phyloP scores from a whole-genome alignment of 139 green algal species.

The Picochlorum sp. region DNA sequence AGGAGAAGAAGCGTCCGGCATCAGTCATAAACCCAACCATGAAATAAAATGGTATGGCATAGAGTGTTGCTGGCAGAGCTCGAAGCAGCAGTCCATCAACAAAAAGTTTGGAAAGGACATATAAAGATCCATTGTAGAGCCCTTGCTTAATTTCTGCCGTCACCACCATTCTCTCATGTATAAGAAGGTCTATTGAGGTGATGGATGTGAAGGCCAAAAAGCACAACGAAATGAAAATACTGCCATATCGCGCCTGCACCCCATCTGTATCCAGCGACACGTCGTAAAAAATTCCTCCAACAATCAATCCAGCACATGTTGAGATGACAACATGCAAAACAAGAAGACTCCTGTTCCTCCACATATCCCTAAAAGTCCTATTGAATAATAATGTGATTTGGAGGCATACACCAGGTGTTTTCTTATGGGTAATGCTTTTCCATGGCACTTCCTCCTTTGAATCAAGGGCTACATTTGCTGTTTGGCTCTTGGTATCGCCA shows the following conservation, averaged over 20 bases:
- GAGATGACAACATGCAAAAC: slow-evolving; percentile 49
- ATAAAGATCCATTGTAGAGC: slow-evolving; percentile 51
- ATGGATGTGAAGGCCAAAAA: slow-evolving; percentile 68
- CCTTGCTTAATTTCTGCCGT: slow-evolving; percentile 22
- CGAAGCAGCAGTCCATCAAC: slow-evolving; percentile 70
- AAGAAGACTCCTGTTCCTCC: slow-evolving; percentile 57
- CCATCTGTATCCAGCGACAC: slow-evolving; percentile 39
- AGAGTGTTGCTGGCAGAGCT: slow-evolving; percentile 50
- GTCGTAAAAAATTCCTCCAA: slow-evolving; percentile 56
- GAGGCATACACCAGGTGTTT: slow-evolving; percentile 11
- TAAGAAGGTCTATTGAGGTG: slow-evolving; percentile 57
- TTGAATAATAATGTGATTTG: slow-evolving; percentile 60
- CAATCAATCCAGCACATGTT: slow-evolving; percentile 46
- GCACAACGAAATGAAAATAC: slow-evolving; percentile 70
- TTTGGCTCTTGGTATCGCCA: neutral
- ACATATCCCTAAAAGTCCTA: slow-evolving; percentile 50
- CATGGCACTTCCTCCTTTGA: neutral
- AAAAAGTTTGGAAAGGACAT: slow-evolving; percentile 51
- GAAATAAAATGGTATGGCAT: slow-evolving; percentile 57
- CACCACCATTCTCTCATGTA: slow-evolving; percentile 52
- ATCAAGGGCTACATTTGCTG: neutral
- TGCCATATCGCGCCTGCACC: slow-evolving; percentile 51
- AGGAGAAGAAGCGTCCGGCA: slow-evolving; percentile 23
- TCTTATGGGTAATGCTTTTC: neutral
- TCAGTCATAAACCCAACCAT: slow-evolving; percentile 29